Evolutionary conservation across 2,329 filamentous ascomycete genomes (phyloP).

Genomic region (Hypoxylon sp.): DNA sequence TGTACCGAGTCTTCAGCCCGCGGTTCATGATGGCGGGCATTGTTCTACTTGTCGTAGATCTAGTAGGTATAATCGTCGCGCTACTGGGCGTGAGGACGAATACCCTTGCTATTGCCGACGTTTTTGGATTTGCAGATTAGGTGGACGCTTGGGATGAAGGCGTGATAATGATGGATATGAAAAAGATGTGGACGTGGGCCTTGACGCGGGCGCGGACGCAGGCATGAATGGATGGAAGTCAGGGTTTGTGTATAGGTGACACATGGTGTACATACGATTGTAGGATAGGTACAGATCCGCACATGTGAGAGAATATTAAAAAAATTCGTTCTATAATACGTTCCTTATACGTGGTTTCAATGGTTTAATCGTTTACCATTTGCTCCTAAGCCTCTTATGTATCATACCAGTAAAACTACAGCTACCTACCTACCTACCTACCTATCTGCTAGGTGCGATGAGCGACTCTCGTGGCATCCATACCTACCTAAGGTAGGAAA

Average conservation of each 20-base stretch:
- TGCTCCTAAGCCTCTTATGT: neutral
- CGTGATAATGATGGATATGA: neutral
- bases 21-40: slow-evolving; percentile 87
- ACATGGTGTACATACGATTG: neutral
- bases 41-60: slow-evolving; percentile 81
- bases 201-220: neutral
- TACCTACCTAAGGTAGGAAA: too few relatives aligned
- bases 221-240: neutral
- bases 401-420: neutral
- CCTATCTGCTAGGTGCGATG: neutral
- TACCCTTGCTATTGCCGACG: slow-evolving; percentile 82
- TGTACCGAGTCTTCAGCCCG: slow-evolving; percentile 94
- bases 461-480: neutral
- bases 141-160: neutral
- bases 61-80: slow-evolving; percentile 79
- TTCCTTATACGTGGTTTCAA: neutral
- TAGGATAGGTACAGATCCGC: neutral
- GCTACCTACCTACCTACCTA: neutral
- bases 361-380: neutral
- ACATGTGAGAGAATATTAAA: slow-evolving; percentile 5
- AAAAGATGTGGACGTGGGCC: neutral
- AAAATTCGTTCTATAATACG: neutral
- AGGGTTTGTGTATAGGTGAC: neutral
- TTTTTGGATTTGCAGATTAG: slow-evolving; percentile 84
- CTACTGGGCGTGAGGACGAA: slow-evolving; percentile 82